Conservation (phyloP, 169 alveolate species). For the Plasmodium chabaudi region DNA sequence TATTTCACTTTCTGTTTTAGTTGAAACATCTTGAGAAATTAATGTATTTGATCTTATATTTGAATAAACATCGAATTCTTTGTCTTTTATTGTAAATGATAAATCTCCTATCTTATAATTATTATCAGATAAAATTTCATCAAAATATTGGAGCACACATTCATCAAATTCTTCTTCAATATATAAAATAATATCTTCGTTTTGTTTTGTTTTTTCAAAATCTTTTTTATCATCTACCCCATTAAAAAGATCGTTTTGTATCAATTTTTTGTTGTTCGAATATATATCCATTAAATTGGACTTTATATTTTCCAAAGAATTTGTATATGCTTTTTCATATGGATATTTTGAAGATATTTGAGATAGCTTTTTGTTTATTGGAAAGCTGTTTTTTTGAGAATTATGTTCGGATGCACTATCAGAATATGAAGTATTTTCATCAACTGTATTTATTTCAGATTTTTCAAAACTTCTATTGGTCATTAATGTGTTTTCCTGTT, state of each 20-base stretch:
- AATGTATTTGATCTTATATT: slow-evolving; percentile 35
- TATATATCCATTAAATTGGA: slow-evolving; percentile 22
- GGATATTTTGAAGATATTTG: no score
- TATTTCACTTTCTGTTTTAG: slow-evolving; percentile 26
- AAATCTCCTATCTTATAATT: slow-evolving; percentile 61
- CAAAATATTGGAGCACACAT: slow-evolving; percentile 10
- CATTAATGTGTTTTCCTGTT: no score
- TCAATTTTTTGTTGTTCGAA: slow-evolving; percentile 21
- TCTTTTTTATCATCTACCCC: neutral
- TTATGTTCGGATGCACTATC: no score
- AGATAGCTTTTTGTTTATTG: no score
- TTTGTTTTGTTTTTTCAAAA: neutral
- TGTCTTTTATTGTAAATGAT: slow-evolving; percentile 37
- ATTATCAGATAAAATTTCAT: slow-evolving; percentile 10
- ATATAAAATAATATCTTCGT: slow-evolving; percentile 14
- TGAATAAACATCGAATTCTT: neutral
- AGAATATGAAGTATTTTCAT: no score
- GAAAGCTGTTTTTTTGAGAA: no score
- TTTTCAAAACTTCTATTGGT: no score
- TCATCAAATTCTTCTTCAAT: slow-evolving; percentile 35
- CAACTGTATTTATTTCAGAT: no score
- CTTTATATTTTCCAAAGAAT: neutral
- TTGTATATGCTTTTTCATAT: no score
- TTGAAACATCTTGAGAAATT: slow-evolving; percentile 10
- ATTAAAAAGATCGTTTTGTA: slow-evolving; percentile 8